phyloP scores from a whole-genome alignment of 257 asterid species.

The Scutellaria galericulata region DNA sequence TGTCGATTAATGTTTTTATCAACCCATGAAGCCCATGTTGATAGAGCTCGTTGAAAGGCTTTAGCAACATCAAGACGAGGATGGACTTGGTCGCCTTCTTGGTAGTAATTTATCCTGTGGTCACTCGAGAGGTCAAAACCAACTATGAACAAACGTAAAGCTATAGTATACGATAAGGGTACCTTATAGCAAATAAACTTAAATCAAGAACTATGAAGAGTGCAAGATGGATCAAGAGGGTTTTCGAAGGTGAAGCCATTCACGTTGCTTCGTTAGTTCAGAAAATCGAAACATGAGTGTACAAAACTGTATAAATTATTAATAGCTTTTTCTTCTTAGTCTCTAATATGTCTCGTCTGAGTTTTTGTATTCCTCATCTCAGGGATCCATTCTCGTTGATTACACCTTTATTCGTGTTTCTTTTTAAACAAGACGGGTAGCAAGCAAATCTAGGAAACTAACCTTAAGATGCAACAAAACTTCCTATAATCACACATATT shows the following conservation, averaged over 20 bases:
- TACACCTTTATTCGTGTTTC: too few relatives aligned
- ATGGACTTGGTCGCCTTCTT: conserved; percentile 72
- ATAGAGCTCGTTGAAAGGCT: conserved; percentile 71
- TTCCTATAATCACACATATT: neutral
- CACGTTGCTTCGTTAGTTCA: too few relatives aligned
- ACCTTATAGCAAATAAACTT: neutral
- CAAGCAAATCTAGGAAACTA: too few relatives aligned
- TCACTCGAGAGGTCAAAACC: conserved; percentile 18
- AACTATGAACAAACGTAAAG: neutral
- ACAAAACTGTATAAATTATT: too few relatives aligned
- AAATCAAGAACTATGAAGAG: conserved; percentile 5
- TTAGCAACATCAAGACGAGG: conserved; percentile 70
- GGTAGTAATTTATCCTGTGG: conserved; percentile 84
- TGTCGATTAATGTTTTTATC: conserved; percentile 69
- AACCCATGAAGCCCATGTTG: conserved; percentile 87
- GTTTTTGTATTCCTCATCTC: too few relatives aligned
- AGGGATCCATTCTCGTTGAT: too few relatives aligned
- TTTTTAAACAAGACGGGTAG: too few relatives aligned
- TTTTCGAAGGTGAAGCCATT: neutral
- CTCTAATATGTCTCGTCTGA: too few relatives aligned
- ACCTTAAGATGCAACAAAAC: too few relatives aligned
- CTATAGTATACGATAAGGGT: neutral
- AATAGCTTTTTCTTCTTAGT: too few relatives aligned
- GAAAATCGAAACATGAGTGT: too few relatives aligned
- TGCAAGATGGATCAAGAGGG: neutral